These are phyloP conservation scores for Mycena citricolor DNA, from an alignment of 1,284 basidiomycete species.

Conservation along the genomic window DNA sequence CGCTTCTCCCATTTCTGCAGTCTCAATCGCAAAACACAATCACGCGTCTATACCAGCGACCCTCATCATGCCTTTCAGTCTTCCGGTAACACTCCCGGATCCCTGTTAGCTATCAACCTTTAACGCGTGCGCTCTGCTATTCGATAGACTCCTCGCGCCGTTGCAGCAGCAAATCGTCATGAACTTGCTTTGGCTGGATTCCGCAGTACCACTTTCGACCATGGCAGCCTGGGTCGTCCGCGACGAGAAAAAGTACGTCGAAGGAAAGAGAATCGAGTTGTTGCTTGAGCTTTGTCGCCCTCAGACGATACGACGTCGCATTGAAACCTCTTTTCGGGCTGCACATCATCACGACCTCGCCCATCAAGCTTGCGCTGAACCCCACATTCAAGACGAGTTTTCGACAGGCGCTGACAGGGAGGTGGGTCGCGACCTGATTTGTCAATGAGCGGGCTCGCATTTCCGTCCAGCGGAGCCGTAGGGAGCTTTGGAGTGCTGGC, in stretches of 20 bases:
- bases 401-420: constrained; percentile 88
- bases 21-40: constrained; percentile 84
- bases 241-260: constrained; percentile 65
- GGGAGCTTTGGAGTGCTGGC: constrained; percentile 90
- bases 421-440: constrained; percentile 52
- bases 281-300: constrained; percentile 24
- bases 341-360: constrained; percentile 70
- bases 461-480: constrained; percentile 72
- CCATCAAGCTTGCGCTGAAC: constrained; percentile 68
- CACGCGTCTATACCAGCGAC: constrained; percentile 82
- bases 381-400: constrained; percentile 78
- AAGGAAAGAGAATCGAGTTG: constrained; percentile 25
- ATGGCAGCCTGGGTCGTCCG: constrained; percentile 84
- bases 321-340: constrained; percentile 66
- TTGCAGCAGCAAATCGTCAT: constrained; percentile 90
- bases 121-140: constrained; percentile 16
- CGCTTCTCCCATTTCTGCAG: constrained; percentile 81
- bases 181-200: constrained; percentile 90
- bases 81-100: constrained; percentile 72
- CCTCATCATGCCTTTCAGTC: constrained; percentile 92
- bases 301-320: constrained; percentile 72
- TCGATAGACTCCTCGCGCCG: constrained; percentile 74
- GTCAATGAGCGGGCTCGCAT: constrained; percentile 15
- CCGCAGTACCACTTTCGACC: constrained; percentile 65
- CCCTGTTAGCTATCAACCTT: constrained; percentile 15